Conservation (phyloP, 2,329 filamentous ascomycete genomes). For the Hymenoscyphus albidus region DNA sequence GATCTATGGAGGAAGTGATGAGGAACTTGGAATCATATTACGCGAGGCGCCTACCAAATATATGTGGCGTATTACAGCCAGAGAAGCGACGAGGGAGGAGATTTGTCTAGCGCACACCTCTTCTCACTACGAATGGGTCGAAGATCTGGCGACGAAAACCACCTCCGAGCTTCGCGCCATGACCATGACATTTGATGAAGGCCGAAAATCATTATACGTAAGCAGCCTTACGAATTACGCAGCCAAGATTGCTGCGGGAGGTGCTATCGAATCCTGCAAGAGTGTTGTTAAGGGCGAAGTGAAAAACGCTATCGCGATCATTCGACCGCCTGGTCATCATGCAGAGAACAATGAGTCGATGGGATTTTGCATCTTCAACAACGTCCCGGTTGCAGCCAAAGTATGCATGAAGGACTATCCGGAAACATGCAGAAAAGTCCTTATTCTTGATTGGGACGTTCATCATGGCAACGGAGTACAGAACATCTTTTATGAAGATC, state of each 20-base stretch:
- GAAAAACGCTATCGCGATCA: constrained; percentile 93
- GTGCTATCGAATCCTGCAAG: constrained; percentile 92
- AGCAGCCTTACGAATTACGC: constrained; percentile 78
- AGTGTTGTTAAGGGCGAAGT: constrained; percentile 79
- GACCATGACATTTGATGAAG: constrained; percentile 57
- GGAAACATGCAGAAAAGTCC: constrained; percentile 76
- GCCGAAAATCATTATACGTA: constrained; percentile 76
- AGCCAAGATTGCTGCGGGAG: constrained; percentile 79
- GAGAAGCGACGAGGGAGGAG: constrained; percentile 74
- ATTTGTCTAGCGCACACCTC: constrained; percentile 74
- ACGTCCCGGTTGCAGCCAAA: constrained; percentile 87
- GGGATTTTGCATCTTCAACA: constrained; percentile 98
- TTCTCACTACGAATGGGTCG: constrained; percentile 77
- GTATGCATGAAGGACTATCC: constrained; percentile 81
- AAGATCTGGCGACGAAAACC: constrained; percentile 49
- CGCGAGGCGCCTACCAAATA: constrained; percentile 54
- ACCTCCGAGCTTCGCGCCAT: constrained; percentile 65
- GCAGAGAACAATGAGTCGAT: constrained; percentile 82
- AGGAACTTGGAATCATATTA: constrained; percentile 50
- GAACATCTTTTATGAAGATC: constrained; percentile 91
- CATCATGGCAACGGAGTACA: constrained; percentile 88
- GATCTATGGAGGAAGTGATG: constrained; percentile 59
- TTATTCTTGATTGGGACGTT: constrained; percentile 90
- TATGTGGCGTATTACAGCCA: constrained; percentile 74
- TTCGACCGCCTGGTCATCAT: constrained; percentile 92